These are phyloP conservation scores for Sphaerulina vaccinii DNA, from an alignment of 2,329 filamentous ascomycete genomes.

Conservation along the genomic window DNA sequence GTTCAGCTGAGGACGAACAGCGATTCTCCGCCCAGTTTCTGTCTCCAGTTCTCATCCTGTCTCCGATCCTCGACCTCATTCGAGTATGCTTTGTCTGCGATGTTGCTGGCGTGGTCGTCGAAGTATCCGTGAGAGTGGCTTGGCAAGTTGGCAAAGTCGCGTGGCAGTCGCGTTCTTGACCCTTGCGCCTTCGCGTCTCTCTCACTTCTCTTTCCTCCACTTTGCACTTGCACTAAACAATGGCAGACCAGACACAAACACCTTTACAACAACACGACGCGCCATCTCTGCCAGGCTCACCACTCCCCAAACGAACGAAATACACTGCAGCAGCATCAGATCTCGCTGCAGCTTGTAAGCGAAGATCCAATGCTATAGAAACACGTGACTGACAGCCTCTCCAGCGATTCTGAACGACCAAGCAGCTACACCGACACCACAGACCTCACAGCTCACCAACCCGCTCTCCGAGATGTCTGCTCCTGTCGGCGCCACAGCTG, in stretches of 20 bases:
- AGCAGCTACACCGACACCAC: constrained; percentile 37
- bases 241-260: constrained; percentile 37
- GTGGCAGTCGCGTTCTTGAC: too few species aligned
- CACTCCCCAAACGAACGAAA: constrained; percentile 78
- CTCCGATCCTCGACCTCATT: too few species aligned
- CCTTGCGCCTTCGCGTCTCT: constrained; percentile 6
- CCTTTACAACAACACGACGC: constrained; percentile 47
- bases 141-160: too few species aligned
- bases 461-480: constrained; percentile 27
- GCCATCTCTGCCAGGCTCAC: constrained; percentile 67
- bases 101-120: too few species aligned
- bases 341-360: constrained; percentile 37
- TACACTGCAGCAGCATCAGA: constrained; percentile 49
- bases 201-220: not conserved
- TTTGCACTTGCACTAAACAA: constrained; percentile 15
- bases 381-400: not conserved
- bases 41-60: too few species aligned
- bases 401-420: constrained; percentile 40
- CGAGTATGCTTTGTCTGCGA: too few species aligned
- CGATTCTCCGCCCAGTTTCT: too few species aligned
- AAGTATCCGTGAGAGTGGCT: too few species aligned
- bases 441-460: constrained; percentile 26
- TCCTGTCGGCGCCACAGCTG: constrained; percentile 19
- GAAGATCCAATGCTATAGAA: not conserved
- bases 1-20: too few species aligned